Evolutionary conservation across 2,329 filamentous ascomycete genomes (phyloP), one percentile per base, ranked within the genome.

Genomic region (Aspergillus hortae): DNA sequence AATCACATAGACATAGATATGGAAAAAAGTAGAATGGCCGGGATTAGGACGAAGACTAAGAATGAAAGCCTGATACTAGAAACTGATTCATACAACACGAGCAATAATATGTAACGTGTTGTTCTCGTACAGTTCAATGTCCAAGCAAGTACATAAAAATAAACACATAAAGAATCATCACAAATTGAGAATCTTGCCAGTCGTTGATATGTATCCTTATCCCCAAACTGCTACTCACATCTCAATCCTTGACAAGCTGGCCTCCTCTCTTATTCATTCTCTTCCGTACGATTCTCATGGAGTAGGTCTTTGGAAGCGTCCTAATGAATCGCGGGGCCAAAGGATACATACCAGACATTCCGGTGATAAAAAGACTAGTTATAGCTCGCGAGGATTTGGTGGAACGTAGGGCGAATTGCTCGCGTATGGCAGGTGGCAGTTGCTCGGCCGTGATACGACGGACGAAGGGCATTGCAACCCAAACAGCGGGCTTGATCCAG

Each of bases 191-290:
- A 38, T 2, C 2, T 38, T 4, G 35, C 35, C 35, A n/a, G 9
- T 14, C 9, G 4, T 17, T 38, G 7, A 9, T 27, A 6, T 11
- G n/a, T 36, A 36, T 36, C 33, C 33, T 4, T 17, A n/a, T 36
- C 11, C 5, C 12, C 33, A 46, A 19, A 27, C 25, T 27, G 5
- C 9, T 10, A 27, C 12, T 9, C 36, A 23, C 19, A 42, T 4
- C n/a, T 36, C 32, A 46, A 21, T 27, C 30, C 44, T 52, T 52
- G 5, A 52, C 30, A n/a, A 52, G 23, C 30, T 52, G 46, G 5
- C 49, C 49, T 14, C 49, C 49, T 14, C 49, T 46, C 30, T 38
- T 52, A 30, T n/a, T 44, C 49, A 52, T 52, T 27, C 44, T 47
- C 49, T 52, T 52, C 44, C 44, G 23, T 14, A 48, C 12, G 36